These are phyloP conservation scores for Hymenoscyphus linearis DNA, from an alignment of 2,329 filamentous ascomycete species.

Conservation along the genomic window DNA sequence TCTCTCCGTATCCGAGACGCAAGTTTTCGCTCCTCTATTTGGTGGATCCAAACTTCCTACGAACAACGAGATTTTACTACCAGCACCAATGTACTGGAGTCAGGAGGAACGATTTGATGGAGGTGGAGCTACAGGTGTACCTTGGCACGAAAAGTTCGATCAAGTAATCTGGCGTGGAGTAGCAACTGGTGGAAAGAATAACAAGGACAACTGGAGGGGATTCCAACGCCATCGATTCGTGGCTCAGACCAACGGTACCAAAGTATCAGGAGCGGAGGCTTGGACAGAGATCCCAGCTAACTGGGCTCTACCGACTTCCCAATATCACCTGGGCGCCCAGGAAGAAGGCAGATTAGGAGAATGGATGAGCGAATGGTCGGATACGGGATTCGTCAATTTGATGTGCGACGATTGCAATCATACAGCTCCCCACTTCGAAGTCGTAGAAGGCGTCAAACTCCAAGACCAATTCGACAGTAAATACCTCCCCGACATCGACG, in stretches of 20 bases:
- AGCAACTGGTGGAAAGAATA: conserved; percentile 51
- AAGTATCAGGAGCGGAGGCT: conserved; percentile 29
- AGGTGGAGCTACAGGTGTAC: conserved; percentile 45
- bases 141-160: conserved; percentile 51
- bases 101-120: conserved; percentile 53
- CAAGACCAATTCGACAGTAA: conserved; percentile 55
- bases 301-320: conserved; percentile 46
- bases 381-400: conserved; percentile 35
- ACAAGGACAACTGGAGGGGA: conserved; percentile 44
- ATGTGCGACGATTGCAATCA: conserved; percentile 46
- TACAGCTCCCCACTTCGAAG: conserved; percentile 37
- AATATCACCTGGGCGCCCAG: conserved; percentile 41
- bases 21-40: conserved; percentile 53
- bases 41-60: conserved; percentile 54
- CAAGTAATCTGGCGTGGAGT: conserved; percentile 58
- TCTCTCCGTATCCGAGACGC: conserved; percentile 44
- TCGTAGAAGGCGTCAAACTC: conserved; percentile 45
- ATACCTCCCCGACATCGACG: conserved; percentile 73
- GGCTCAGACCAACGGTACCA: conserved; percentile 44
- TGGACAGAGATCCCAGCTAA: conserved; percentile 40
- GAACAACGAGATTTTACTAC: conserved; percentile 59
- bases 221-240: conserved; percentile 54
- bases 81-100: conserved; percentile 58
- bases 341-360: conserved; percentile 39
- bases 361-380: conserved; percentile 30